phyloP scores from a whole-genome alignment of 129 eudicot genomes.

The sunflower (Helianthus annuus) region HanXRQr2.0-SUNRISE NC_035439.2:36250441-36250940 shows the following conservation, averaged over 20 bases:
- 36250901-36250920: conserved; percentile 38
- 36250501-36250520: conserved; percentile 42
- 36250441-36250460: background rate
- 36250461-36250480: no score
- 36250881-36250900: conserved; percentile 43
- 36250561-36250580: conserved; percentile 47
- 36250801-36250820: conserved; percentile 42
- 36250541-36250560: conserved; percentile 39
- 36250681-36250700: conserved; percentile 45
- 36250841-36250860: conserved; percentile 49
- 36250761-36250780: conserved; percentile 36
- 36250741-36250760: conserved; percentile 45
- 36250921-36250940: conserved; percentile 42
- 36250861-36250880: conserved; percentile 48
- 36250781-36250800: conserved; percentile 39
- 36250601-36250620: conserved; percentile 44
- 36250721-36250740: conserved; percentile 48
- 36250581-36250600: conserved; percentile 40
- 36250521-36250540: conserved; percentile 36
- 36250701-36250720: conserved; percentile 50
- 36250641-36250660: conserved; percentile 38
- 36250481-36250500: background rate
- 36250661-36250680: conserved; percentile 44
- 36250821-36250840: conserved; percentile 49
- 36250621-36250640: conserved; percentile 50